phyloP scores from a whole-genome alignment of 2,329 filamentous ascomycete species.

The Aspergillus unguis region DNA sequence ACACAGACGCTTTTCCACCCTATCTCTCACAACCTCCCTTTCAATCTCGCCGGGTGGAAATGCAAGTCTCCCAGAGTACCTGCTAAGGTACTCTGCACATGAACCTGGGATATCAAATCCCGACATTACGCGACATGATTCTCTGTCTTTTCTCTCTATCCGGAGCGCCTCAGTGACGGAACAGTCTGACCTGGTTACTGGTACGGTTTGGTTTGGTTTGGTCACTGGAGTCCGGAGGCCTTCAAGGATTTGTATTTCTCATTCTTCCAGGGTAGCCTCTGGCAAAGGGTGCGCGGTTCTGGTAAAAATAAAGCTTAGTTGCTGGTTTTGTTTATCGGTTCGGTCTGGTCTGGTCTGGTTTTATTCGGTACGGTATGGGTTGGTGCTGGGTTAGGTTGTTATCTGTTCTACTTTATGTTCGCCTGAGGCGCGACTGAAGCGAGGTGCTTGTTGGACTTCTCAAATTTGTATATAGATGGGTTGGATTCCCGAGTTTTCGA shows the following conservation, averaged over 20 bases:
- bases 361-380: too few relatives aligned
- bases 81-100: background rate
- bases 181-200: background rate
- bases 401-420: background rate
- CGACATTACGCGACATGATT: slow-evolving; percentile 11
- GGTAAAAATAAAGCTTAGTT: background rate
- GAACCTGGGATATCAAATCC: background rate
- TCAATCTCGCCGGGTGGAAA: background rate
- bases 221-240: slow-evolving; percentile 2
- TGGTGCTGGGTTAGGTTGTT: background rate
- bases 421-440: too few relatives aligned
- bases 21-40: background rate
- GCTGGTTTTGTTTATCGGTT: background rate
- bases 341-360: too few relatives aligned
- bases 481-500: background rate
- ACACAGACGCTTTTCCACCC: background rate
- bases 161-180: slow-evolving; percentile 3
- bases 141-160: background rate
- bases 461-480: background rate
- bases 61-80: background rate
- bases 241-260: background rate
- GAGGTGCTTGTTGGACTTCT: background rate
- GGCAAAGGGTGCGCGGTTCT: background rate
- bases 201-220: too few relatives aligned
- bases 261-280: background rate